Evolutionary conservation across 1,139 yeast genomes (phyloP), one percentile per base, ranked within the genome.

Genomic region (Zhuliangozyma blackwelliae): DNA sequence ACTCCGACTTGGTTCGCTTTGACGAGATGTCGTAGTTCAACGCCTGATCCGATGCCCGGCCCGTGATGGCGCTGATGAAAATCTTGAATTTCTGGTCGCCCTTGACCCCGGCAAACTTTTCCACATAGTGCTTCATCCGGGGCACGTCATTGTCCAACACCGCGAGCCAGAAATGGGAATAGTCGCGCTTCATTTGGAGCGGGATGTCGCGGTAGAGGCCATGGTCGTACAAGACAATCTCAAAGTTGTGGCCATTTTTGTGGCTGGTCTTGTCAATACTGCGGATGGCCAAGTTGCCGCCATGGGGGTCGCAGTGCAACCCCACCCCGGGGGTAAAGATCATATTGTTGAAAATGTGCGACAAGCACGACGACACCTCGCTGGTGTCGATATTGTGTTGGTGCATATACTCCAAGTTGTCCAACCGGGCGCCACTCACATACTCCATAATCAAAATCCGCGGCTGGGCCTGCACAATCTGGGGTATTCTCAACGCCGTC

Each of bases 251-350:
- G 2, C 79, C 77, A 35, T 68, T 63, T 9, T 42, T 34, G 6
- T 45, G 34, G 3, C 21, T 53, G 52, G 6, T 51, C 2, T 73
- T 61, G 11, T 37, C 40, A n/a, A 37, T 11, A 25, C 30, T 23
- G 38, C 89, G 65, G 16, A 92, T 87, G 0, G 97, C 96, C 44
- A 92, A 68, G 51, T 92, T 94, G 1, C 99, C 99, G 10, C 96
- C 96, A 58, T 92, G 99, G 1, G 98, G 98, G 57, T 92, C 99
- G 63, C 98, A 92, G 57, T 92, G 99, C 35, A 92, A 76, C 0
- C 90, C 89, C 12, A 88, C 96, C 23, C 79, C 82, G 0, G 96
- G 95, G 1, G 95, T 84, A 63, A 92, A 92, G 32, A 94, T 88
- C 99, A 92, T 92, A 54, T 82, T 82, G 63, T 90, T 88, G 68